A percentile compares a stretch with the other conserved stretches of the same genome.
Conservation (phyloP, 345 rosid species). For the Crucihimalaya himalaica region DNA sequence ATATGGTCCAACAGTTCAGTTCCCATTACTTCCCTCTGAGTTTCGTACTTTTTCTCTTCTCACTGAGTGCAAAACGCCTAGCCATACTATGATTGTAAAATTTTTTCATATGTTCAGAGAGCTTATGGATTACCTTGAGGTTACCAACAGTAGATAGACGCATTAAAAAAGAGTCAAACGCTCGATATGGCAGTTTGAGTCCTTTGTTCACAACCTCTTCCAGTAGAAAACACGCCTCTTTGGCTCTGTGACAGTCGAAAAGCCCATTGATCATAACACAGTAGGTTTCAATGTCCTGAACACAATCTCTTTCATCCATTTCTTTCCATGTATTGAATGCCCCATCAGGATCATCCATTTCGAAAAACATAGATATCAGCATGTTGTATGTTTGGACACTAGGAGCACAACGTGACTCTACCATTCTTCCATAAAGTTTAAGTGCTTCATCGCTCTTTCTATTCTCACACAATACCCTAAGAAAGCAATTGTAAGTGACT, state of each 20-base stretch:
- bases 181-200: constrained; percentile 67
- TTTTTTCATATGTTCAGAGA: constrained; percentile 82
- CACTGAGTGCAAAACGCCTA: constrained; percentile 66
- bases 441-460: constrained; percentile 68
- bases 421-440: constrained; percentile 65
- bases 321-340: constrained; percentile 81
- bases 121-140: constrained; percentile 66
- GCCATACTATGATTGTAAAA: constrained; percentile 85
- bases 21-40: constrained; percentile 57
- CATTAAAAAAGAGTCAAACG: constrained; percentile 76
- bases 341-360: constrained; percentile 66
- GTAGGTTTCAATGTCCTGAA: constrained; percentile 67
- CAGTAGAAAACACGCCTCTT: constrained; percentile 71
- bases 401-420: constrained; percentile 65
- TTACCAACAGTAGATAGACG: constrained; percentile 73
- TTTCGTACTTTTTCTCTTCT: constrained; percentile 68
- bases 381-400: constrained; percentile 88
- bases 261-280: constrained; percentile 89
- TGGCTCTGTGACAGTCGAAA: constrained; percentile 60
- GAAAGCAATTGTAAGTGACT: constrained; percentile 86
- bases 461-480: constrained; percentile 78
- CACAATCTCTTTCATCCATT: constrained; percentile 69
- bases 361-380: constrained; percentile 78
- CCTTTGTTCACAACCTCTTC: constrained; percentile 70
- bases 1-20: constrained; percentile 1